Evolutionary conservation across 192 early-diverging fungal species (phyloP), one percentile per base, ranked within the genome.

Genomic region (Mortierella hygrophila): DNA sequence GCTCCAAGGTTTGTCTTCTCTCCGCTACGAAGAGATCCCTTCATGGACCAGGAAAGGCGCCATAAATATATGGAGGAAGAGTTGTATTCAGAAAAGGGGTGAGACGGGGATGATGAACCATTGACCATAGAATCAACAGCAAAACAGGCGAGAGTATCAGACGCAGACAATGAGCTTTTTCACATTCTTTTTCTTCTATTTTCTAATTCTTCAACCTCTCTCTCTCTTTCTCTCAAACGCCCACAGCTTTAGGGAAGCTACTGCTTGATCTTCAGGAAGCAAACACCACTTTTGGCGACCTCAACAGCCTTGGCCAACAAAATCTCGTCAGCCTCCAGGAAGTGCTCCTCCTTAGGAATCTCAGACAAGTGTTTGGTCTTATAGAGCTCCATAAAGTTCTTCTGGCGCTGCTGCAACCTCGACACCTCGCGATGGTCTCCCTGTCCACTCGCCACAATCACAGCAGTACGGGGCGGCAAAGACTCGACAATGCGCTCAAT

Each of bases 391-490:
- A 73, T 63, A 70, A 74, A 87, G n/a, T 32, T n/a, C 55, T 87
- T 82, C 47, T 88, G 88, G 37, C 85, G 81, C 32, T n/a, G 41
- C n/a, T 81, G 74, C 47, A 90, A 57, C 72, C 55, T 89, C 29
- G 75, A 77, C 52, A 83, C 82, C n/a, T 76, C 75, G 3, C 88
- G 82, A 41, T 85, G 52, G 41, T 91, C 83, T 44, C 87, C 88
- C 15, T 82, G 78, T 10, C 91, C 89, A 68, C 91, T 88, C 37
- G 79, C 77, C 11, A 91, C 72, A 42, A 91, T 74, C 16, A 91
- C 68, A 8, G 79, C 77, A 16, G 91, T 89, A 16, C 76, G 54
- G 1, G 65, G 5, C 0, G 91, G 91, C 44, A 91, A n/a, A 0
- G 49, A 26, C 15, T 88, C 75, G 20, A 89, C 74, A 42, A 90